phyloP scores from a whole-genome alignment of 2,329 filamentous ascomycete species.

The Monosporascus sp. region DNA sequence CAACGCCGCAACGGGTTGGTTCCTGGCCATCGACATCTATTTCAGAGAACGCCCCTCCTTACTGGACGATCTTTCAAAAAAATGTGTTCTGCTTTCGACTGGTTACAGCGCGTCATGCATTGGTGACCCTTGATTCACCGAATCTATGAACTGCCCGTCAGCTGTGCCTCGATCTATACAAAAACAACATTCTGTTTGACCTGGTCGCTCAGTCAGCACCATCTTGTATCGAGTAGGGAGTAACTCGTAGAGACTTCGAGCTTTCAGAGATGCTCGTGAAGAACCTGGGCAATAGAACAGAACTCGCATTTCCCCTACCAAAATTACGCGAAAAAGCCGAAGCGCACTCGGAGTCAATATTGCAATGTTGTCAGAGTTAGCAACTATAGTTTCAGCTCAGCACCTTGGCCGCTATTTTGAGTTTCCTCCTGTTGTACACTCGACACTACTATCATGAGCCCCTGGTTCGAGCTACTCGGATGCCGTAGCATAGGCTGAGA shows the following conservation, averaged over 20 bases:
- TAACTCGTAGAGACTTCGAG: background rate
- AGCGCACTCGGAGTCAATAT: no score
- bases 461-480: slow-evolving; percentile 11
- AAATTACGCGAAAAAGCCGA: no score
- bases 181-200: background rate
- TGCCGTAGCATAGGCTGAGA: slow-evolving; percentile 5
- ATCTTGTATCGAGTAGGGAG: background rate
- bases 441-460: slow-evolving; percentile 8
- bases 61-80: background rate
- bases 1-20: no score
- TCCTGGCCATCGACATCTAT: no score
- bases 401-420: slow-evolving; percentile 3
- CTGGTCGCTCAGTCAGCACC: background rate
- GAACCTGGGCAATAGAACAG: no score
- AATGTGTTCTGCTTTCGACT: background rate
- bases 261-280: background rate
- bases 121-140: background rate
- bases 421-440: slow-evolving; percentile 6
- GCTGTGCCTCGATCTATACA: background rate
- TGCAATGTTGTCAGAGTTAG: background rate
- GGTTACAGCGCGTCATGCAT: background rate
- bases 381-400: background rate
- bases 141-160: background rate
- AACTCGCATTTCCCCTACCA: background rate
- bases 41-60: background rate